Conservation (phyloP, 148 eudicot genomes). For the Selenicereus undatus region DNA sequence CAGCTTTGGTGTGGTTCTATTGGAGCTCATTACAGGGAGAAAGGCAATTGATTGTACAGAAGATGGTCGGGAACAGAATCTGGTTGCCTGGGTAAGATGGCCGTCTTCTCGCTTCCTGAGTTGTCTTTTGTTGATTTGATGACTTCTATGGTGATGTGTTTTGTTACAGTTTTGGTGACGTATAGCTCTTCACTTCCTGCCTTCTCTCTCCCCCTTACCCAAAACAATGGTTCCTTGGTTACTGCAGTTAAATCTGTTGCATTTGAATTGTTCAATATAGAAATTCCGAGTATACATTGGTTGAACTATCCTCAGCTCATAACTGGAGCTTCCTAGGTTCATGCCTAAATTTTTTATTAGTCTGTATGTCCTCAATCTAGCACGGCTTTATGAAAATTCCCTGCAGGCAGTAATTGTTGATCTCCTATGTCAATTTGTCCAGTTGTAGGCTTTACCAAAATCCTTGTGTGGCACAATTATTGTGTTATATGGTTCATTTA, state of each 20-base stretch:
- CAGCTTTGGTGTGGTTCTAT: slow-evolving; percentile 78
- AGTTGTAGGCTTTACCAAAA: not conserved
- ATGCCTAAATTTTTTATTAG: not conserved
- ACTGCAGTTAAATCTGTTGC: not conserved
- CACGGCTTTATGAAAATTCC: not conserved
- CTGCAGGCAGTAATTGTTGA: not conserved
- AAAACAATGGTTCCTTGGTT: not conserved
- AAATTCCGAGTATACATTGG: not conserved
- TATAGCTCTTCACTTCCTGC: not conserved
- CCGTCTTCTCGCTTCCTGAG: not conserved
- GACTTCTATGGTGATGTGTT: not conserved
- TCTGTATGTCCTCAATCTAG: not conserved
- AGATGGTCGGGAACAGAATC: slow-evolving; percentile 48
- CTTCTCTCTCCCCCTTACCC: not conserved
- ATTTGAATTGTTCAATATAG: not conserved
- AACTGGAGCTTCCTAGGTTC: not conserved
- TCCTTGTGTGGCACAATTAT: too few species aligned
- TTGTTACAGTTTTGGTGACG: not conserved
- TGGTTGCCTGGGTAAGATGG: slow-evolving; percentile 75
- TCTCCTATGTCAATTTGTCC: not conserved
- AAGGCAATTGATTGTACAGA: slow-evolving; percentile 50
- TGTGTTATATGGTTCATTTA: too few species aligned
- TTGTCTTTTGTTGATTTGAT: slow-evolving; percentile 11
- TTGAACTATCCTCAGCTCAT: not conserved
- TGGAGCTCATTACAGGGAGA: slow-evolving; percentile 79